Percentiles rank a stretch among this genome's conserved stretches.
Conservation (phyloP, 257 asterid genomes). For the Nicotiana obtusifolia region DNA sequence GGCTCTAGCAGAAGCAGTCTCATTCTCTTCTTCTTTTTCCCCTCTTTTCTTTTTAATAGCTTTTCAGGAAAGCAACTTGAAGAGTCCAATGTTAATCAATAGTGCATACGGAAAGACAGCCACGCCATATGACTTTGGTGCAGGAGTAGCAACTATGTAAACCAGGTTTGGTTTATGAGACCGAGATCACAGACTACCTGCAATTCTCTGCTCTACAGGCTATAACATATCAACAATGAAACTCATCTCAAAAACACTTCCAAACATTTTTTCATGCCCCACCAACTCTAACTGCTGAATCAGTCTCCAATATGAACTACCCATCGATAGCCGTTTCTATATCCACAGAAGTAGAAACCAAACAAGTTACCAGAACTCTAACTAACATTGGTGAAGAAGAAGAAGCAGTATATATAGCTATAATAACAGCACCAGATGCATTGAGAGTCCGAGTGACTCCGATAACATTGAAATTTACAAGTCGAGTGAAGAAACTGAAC, state of each 20-base stretch:
- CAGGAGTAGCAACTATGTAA: neutral
- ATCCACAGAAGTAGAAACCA: neutral
- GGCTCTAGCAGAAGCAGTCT: neutral
- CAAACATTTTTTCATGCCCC: neutral
- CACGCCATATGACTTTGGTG: neutral
- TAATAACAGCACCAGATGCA: neutral
- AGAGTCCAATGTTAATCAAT: neutral
- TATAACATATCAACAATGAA: neutral
- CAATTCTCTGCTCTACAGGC: neutral
- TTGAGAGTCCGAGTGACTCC: too few relatives aligned
- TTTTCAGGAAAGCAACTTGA: neutral
- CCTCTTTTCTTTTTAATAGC: neutral
- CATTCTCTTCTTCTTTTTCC: neutral
- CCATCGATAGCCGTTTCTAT: neutral
- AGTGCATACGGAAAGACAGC: neutral
- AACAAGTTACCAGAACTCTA: neutral
- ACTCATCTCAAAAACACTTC: neutral
- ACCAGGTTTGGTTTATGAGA: constrained; percentile 4
- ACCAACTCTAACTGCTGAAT: neutral
- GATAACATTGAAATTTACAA: too few relatives aligned
- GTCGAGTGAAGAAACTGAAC: too few relatives aligned
- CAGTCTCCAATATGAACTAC: neutral
- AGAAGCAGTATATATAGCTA: neutral
- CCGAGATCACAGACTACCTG: neutral
- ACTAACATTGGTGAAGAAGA: neutral